Conservation (phyloP, 2,329 filamentous ascomycete species). For the Cercospora berteroae region DNA sequence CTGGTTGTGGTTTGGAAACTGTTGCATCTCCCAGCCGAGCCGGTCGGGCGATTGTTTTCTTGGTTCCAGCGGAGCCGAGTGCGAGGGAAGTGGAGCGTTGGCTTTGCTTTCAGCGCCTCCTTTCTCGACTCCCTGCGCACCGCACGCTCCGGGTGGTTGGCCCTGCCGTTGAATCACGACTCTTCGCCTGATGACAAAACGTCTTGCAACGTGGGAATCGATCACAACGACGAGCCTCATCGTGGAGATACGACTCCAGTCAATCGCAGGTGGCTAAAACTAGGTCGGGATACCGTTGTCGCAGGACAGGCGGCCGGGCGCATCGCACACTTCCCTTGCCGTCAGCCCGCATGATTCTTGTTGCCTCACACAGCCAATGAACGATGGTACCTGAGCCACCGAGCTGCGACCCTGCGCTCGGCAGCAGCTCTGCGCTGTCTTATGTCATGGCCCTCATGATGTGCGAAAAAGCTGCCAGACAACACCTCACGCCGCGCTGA, state of each 20-base stretch:
- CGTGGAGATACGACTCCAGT: neutral
- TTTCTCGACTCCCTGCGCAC: neutral
- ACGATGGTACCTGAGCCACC: conserved; percentile 14
- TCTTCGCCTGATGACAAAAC: neutral
- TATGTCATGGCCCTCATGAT: conserved; percentile 13
- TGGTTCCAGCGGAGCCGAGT: conserved; percentile 1
- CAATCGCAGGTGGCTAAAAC: neutral
- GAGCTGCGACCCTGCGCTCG: neutral
- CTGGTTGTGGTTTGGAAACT: neutral
- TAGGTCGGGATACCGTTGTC: neutral
- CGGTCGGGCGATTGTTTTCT: neutral
- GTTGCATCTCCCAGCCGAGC: conserved; percentile 3
- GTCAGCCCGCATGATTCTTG: conserved; percentile 17
- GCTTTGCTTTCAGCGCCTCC: neutral
- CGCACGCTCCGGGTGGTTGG: neutral
- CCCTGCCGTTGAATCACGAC: neutral
- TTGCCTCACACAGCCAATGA: conserved; percentile 19
- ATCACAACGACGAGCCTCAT: neutral
- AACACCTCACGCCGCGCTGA: neutral
- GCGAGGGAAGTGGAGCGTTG: conserved; percentile 3
- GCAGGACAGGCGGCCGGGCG: neutral
- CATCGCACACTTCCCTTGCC: conserved; percentile 2
- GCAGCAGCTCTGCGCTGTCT: neutral
- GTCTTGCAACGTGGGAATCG: neutral
- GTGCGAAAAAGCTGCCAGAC: neutral